These are phyloP conservation scores for Rhodomyrtus psidioides DNA, from an alignment of 441 rosid species.

Conservation along the genomic window DNA sequence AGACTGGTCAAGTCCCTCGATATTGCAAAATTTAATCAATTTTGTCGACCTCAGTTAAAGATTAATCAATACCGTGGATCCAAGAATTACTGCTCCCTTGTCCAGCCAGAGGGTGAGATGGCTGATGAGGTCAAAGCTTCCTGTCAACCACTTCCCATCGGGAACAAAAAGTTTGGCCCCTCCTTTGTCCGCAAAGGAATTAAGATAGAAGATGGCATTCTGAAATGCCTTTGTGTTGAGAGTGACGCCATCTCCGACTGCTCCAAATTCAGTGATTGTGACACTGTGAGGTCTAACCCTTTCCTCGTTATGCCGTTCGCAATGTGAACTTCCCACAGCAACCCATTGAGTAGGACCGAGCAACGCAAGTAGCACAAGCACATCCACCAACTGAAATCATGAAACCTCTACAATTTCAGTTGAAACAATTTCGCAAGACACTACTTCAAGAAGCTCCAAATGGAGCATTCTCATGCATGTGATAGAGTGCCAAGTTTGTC, in stretches of 20 bases:
- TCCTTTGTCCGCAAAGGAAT: constrained; percentile 90
- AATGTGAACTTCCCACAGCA: constrained; percentile 41
- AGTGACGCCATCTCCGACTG: constrained; percentile 91
- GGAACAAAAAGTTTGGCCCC: constrained; percentile 99
- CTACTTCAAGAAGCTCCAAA: background rate
- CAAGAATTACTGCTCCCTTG: constrained; percentile 85
- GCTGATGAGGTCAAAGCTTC: constrained; percentile 92
- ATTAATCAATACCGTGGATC: constrained; percentile 54
- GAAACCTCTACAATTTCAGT: background rate
- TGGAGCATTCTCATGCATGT: background rate
- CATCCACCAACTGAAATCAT: constrained; percentile 55
- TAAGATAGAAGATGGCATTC: constrained; percentile 95
- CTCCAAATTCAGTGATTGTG: constrained; percentile 90
- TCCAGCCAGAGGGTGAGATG: constrained; percentile 91
- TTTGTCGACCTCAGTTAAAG: background rate
- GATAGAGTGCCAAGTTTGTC: background rate
- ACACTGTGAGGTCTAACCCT: constrained; percentile 84
- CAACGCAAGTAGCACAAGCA: constrained; percentile 56
- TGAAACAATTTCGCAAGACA: background rate
- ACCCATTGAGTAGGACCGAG: constrained; percentile 39
- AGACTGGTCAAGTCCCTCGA: background rate
- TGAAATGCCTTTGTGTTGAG: constrained; percentile 97
- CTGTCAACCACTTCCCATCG: constrained; percentile 92
- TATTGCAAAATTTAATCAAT: background rate
- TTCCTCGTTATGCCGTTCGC: constrained; percentile 33